Percentiles rank a stretch among this genome's conserved stretches.
These are phyloP conservation scores for Monotropa hypopitys DNA, from an alignment of 179 eudicot genomes.

Conservation along the genomic window DNA sequence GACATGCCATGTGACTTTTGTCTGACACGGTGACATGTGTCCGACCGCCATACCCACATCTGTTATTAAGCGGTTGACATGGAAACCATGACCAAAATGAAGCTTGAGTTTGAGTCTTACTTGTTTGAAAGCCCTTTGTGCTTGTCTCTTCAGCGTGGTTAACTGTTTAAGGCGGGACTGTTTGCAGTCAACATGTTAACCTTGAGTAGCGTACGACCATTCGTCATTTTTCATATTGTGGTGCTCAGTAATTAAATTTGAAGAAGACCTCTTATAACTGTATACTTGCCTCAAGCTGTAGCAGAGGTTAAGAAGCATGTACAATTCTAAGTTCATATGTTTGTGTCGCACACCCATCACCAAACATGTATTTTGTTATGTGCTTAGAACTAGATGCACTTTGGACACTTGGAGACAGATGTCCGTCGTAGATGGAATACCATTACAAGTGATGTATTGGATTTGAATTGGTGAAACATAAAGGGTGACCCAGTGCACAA, in stretches of 20 bases:
- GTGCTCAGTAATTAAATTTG: not conserved
- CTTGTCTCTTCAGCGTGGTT: not conserved
- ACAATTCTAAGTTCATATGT: not conserved
- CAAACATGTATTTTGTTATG: not conserved
- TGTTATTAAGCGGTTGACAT: not conserved
- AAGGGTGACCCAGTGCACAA: too few species aligned
- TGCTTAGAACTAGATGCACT: not conserved
- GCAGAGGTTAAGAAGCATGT: not conserved
- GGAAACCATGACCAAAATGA: not conserved
- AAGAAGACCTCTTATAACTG: not conserved
- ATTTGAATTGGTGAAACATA: not conserved
- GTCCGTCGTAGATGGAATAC: not conserved
- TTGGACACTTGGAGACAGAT: not conserved
- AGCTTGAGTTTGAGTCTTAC: not conserved
- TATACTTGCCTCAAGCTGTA: not conserved
- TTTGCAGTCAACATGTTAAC: not conserved
- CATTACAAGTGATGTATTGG: not conserved
- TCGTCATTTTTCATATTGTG: not conserved
- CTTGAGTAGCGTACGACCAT: not conserved
- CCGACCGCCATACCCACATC: not conserved
- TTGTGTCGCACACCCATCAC: not conserved
- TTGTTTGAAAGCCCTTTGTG: not conserved
- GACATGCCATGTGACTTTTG: not conserved
- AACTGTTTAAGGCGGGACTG: not conserved
- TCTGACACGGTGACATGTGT: not conserved